Evolutionary conservation across 495 filamentous ascomycete species (phyloP).

Genomic region (Daldinia bambusicola): DNA sequence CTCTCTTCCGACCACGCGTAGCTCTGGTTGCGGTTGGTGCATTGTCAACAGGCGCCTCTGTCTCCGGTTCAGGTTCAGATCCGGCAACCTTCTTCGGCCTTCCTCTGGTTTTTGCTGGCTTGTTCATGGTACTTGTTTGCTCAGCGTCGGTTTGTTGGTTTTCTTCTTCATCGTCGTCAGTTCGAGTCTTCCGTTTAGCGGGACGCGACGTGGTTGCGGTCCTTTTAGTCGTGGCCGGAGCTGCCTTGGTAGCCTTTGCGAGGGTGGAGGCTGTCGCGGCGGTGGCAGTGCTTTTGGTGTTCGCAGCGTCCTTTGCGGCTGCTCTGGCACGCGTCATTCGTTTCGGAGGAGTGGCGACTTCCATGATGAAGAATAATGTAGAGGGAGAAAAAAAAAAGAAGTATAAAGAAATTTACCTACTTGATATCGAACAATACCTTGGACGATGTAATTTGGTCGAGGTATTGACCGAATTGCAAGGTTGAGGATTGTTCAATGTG

Average conservation of each 20-base stretch:
- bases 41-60: conserved; percentile 33
- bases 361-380: conserved; percentile 40
- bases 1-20: conserved; percentile 44
- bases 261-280: conserved; percentile 54
- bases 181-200: conserved; percentile 59
- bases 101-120: conserved; percentile 52
- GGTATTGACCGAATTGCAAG: conserved; percentile 22
- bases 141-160: conserved; percentile 36
- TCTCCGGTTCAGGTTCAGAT: conserved; percentile 27
- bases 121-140: conserved; percentile 42
- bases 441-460: conserved; percentile 16
- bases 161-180: conserved; percentile 57
- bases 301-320: conserved; percentile 57
- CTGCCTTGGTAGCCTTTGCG: conserved; percentile 44
- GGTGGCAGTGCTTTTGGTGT: conserved; percentile 49
- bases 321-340: conserved; percentile 69
- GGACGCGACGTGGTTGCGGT: conserved; percentile 26
- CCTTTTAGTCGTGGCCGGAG: conserved; percentile 25
- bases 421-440: conserved; percentile 21
- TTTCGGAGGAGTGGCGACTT: conserved; percentile 63
- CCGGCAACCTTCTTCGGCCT: conserved; percentile 56
- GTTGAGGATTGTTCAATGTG: conserved; percentile 15
- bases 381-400: not conserved
- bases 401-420: conserved; percentile 19
- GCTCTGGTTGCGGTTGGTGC: conserved; percentile 28